Base-by-base conservation (phyloP, 2,329 filamentous ascomycete species). In the Trichocomaceae sp. region DNA sequence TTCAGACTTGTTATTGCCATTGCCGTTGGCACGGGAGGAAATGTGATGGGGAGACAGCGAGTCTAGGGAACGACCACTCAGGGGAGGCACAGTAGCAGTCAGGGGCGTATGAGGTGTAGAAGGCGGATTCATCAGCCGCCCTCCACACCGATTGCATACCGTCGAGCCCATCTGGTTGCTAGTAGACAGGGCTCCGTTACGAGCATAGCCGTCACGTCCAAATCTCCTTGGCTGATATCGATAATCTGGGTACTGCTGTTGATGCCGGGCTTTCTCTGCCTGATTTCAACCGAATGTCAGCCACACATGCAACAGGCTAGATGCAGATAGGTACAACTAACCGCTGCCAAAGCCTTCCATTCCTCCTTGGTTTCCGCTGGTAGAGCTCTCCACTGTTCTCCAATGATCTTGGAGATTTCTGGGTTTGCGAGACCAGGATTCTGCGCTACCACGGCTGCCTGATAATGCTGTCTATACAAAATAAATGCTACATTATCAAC, bases 361-460 rank as follows among this genome's bases (percentile, higher is more conserved):
- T 85, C 81, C 60, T 84, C 82, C 73, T 95, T 95, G 55, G 85
- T 79, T 52, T 87, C 83, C 22, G 86, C 80, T 3, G 84, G 74
- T 66, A 95, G 85, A 54, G 84, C 81, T 65, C 86, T 84, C 93
- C 93, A 99, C 81, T 91, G 86, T 69, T 90, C 83, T 51, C 92
- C 92, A 62, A 97, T 95, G 63, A 97, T 95, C 73, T 96, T 96
- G 61, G 92, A 96, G 63, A 97, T 95, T 51, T 96, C 90, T 2
- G 92, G 92, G 72, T 97, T 97, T 46, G 91, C 85, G 60, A 96
- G 82, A 45, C 90, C 88, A n/a, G 91, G 92, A 65, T 96, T 83
- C 62, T 88, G 81, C 52, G 84, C 79, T 37, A 91, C 87, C 50
- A 97, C 89, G 48, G 83, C 79, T 17, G 87, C 84, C 72, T 97